Evolutionary conservation across 2,329 filamentous ascomycete genomes (phyloP), one percentile per base, ranked within the genome.

Genomic region (Aureobasidium sp.): DNA sequence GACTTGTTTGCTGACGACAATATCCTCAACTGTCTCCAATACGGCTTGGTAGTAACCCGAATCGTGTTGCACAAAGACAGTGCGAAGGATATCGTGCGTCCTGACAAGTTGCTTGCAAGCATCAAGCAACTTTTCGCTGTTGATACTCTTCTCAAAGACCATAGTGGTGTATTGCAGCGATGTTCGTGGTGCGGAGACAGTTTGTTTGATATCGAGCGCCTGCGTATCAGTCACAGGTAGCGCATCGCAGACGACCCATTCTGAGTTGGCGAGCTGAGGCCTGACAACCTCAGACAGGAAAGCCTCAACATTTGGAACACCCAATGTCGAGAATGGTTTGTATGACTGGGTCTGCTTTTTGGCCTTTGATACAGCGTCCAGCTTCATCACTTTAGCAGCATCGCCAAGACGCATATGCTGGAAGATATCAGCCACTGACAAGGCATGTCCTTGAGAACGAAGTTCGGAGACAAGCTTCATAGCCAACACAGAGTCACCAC

Each of bases 151-250:
- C 29, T 83, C 78, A 59, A 89, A 81, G 71, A 84, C 83, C 70
- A 89, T 83, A 62, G 85, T 77, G 63, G 85, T 84, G 68, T 89
- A 88, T 14, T 85, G 82, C 1, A 83, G 73, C 0, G 85, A 87
- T 67, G 82, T 86, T 2, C 85, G 79, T 4, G 85, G 85, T 3
- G 79, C 72, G 16, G 81, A 73, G 1, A 82, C 77, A 0, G 85
- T 87, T 27, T 78, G 84, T 63, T 76, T 77, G 44, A 88, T 78
- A 29, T 76, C 63, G 6, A 67, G 58, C 29, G 62, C 63, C 53
- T 69, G 68, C 5, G 65, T 66, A 53, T 67, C 65, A 16, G 68
- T 69, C 25, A 64, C 63, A 6, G 68, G 67, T 16, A 64, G 49
- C 8, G 64, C 63, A 49, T 66, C 66, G 71, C 10, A 76, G 74